Evolutionary conservation across 495 filamentous ascomycete genomes (phyloP).

Genomic region (Astrothelium subdiscretum): DNA sequence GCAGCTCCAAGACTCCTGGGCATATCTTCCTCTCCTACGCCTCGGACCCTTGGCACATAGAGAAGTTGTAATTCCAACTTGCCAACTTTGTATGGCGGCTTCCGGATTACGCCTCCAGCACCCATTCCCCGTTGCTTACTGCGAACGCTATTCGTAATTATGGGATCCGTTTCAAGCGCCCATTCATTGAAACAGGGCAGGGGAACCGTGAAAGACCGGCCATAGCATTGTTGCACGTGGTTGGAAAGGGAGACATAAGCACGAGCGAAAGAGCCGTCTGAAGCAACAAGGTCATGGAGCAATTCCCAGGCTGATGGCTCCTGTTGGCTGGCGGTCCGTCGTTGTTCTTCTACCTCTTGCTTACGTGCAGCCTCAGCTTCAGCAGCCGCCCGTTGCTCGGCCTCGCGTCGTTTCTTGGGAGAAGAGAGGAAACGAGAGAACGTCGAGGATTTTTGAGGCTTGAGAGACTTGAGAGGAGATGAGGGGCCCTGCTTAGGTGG

Average conservation of each 20-base stretch:
- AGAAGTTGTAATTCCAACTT: conserved; percentile 87
- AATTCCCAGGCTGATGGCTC: conserved; percentile 71
- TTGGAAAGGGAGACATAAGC: conserved; percentile 88
- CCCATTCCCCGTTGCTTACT: conserved; percentile 68
- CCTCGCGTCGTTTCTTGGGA: conserved; percentile 87
- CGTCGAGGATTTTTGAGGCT: conserved; percentile 57
- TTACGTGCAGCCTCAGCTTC: conserved; percentile 57
- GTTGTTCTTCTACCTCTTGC: conserved; percentile 49
- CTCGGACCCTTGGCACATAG: conserved; percentile 86
- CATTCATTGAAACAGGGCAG: conserved; percentile 96
- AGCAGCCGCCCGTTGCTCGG: conserved; percentile 68
- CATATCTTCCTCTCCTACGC: conserved; percentile 86
- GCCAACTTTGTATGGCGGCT: conserved; percentile 86
- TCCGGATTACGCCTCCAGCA: conserved; percentile 44
- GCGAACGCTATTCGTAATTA: conserved; percentile 64
- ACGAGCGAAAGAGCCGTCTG: conserved; percentile 85
- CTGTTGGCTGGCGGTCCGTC: conserved; percentile 44
- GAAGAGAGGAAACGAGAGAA: conserved; percentile 89
- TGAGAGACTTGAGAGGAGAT: conserved; percentile 35
- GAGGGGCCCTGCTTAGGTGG: conserved; percentile 4
- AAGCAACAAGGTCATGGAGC: conserved; percentile 69
- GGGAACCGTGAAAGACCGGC: conserved; percentile 74
- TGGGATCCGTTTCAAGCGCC: conserved; percentile 68
- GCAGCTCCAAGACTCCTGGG: conserved; percentile 96
- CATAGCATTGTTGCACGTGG: conserved; percentile 75